phyloP scores from a whole-genome alignment of 2,329 filamentous ascomycete species.

The Graphium sp. region DNA sequence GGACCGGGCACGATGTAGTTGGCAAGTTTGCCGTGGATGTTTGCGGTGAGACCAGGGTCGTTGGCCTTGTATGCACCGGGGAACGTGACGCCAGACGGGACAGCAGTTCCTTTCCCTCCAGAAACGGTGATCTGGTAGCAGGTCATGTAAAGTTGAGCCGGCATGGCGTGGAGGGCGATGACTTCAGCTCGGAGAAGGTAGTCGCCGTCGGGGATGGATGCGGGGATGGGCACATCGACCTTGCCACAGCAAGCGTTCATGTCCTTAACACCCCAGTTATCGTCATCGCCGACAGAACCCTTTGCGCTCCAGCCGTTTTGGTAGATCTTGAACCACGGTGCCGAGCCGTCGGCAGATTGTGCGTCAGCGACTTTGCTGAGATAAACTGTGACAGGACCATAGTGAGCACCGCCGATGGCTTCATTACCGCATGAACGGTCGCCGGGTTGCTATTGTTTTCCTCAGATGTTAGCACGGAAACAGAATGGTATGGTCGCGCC shows the following conservation, averaged over 20 bases:
- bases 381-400: constrained; percentile 34
- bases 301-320: constrained; percentile 23
- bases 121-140: constrained; percentile 18
- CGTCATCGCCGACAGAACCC: constrained; percentile 20
- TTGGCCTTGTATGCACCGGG: constrained; percentile 24
- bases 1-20: constrained; percentile 24
- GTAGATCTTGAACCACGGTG: constrained; percentile 35
- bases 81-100: constrained; percentile 16
- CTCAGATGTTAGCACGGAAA: not conserved
- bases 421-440: constrained; percentile 26
- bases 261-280: constrained; percentile 26
- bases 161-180: constrained; percentile 27
- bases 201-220: constrained; percentile 15
- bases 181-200: constrained; percentile 30
- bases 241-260: constrained; percentile 21
- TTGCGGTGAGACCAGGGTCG: constrained; percentile 27
- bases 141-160: constrained; percentile 20
- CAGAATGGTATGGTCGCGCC: not conserved
- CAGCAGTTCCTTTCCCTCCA: constrained; percentile 10
- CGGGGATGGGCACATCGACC: constrained; percentile 19
- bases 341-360: constrained; percentile 21
- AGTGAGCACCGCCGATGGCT: constrained; percentile 36
- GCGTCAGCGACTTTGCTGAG: constrained; percentile 31
- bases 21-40: constrained; percentile 23
- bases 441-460: constrained; percentile 19